Base-by-base conservation (phyloP, 1,139 yeast species). In the Kurtzmaniella natalensis region DNA sequence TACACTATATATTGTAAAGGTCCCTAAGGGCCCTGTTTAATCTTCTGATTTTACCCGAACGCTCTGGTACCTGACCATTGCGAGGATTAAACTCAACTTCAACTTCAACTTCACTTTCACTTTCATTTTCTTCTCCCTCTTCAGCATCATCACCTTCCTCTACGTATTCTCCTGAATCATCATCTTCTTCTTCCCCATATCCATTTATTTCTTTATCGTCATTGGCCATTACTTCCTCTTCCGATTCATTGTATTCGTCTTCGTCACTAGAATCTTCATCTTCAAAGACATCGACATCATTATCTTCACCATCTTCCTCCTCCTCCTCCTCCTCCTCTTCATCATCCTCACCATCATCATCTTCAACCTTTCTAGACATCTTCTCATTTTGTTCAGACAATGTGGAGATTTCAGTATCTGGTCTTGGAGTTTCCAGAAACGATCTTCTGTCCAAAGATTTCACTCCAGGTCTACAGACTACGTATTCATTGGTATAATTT, bases 141-240 rank as follows among this genome's bases (percentile, higher is more conserved):
- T 40, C 46, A 4, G 38, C 48, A 11, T 33, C 47, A 8, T 36
- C 46, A 3, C 39, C 44, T 10, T 34, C 46, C 6, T 34, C 36
- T 25, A 46, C 51, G 9, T 44, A 50, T 17, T 38, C 34, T 25
- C 33, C 40, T 5, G 39, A 46, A 3, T 36, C 46, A 1, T 35
- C 48, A 11, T 36, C 41, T 8, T 28, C 36, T 5, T 38, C 46
- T n/a, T 36, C 51, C 33, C 37, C 51, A 16, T 36, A 48, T 32
- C 41, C 47, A 25, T 25, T 31, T 23, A 23, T 28, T n/a, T 25
- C 33, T 11, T 10, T 5, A 5, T 21, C 38, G 18, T 28, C 6
- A 18, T 25, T 25, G 14, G 24, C 28, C 18, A n/a, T 15, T 13
- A 11, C 34, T 21, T 34, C 37, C n/a, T 13, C 37, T 10, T 17